A percentile compares a stretch with the other conserved stretches of the same genome.
Evolutionary conservation across 257 asterid genomes (phyloP).

Genomic region (Primulina huaijiensis): DNA sequence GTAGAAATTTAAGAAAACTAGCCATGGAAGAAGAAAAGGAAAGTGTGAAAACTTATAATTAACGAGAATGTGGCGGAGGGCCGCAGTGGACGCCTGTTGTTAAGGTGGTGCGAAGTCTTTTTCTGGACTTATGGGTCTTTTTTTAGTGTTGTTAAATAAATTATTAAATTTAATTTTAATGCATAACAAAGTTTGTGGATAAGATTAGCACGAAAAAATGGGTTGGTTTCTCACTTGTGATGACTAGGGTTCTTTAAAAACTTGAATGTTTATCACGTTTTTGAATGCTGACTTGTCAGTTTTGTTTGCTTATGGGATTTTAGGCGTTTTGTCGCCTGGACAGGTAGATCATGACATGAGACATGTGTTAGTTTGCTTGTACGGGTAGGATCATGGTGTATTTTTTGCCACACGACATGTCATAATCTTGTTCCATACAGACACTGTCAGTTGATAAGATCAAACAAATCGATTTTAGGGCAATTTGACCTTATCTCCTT

Average conservation of each 20-base stretch:
- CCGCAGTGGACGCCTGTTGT: conserved; percentile 35
- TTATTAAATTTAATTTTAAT: not conserved
- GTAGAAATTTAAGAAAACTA: conserved; percentile 22
- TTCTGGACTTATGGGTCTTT: not conserved
- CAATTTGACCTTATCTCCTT: too few relatives aligned
- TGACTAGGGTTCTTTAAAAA: conserved; percentile 36
- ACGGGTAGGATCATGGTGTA: too few relatives aligned
- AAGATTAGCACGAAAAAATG: conserved; percentile 20
- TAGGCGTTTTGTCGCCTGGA: too few relatives aligned
- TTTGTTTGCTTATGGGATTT: too few relatives aligned
- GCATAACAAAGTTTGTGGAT: conserved; percentile 18
- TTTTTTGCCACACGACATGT: too few relatives aligned
- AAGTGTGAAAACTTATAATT: not conserved
- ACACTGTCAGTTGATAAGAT: too few relatives aligned
- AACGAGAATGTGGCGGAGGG: conserved; percentile 44
- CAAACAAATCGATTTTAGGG: too few relatives aligned
- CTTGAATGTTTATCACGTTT: conserved; percentile 16
- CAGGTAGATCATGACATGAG: too few relatives aligned
- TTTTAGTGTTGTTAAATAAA: conserved; percentile 2
- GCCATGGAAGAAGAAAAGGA: conserved; percentile 33
- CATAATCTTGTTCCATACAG: too few relatives aligned
- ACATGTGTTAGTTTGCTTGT: too few relatives aligned
- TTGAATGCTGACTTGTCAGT: too few relatives aligned
- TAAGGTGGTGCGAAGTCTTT: conserved; percentile 23
- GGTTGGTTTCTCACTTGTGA: conserved; percentile 12